phyloP scores from a whole-genome alignment of 2,329 filamentous ascomycete species.

The Fusarium nurragi region DNA sequence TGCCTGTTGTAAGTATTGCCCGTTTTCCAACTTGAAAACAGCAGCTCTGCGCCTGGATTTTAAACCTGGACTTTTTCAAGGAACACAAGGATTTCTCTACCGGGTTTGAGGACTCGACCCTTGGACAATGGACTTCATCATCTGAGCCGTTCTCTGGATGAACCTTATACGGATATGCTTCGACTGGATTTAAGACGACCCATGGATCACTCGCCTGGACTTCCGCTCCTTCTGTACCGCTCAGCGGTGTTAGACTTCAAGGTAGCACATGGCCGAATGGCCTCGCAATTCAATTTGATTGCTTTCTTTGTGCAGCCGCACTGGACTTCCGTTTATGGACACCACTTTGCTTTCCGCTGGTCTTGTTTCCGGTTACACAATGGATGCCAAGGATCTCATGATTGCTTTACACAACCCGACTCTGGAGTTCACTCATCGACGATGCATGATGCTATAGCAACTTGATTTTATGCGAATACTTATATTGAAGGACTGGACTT shows the following conservation, averaged over 20 bases:
- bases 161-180: slow-evolving; percentile 16
- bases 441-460: slow-evolving; percentile 34
- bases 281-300: slow-evolving; percentile 49
- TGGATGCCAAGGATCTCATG: slow-evolving; percentile 23
- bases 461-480: slow-evolving; percentile 33
- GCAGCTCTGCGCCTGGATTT: slow-evolving; percentile 36
- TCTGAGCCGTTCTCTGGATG: slow-evolving; percentile 17
- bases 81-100: slow-evolving; percentile 31
- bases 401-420: slow-evolving; percentile 23
- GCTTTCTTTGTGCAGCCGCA: slow-evolving; percentile 46
- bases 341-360: slow-evolving; percentile 11
- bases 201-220: slow-evolving; percentile 8
- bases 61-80: slow-evolving; percentile 35
- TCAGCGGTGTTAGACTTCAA: slow-evolving; percentile 20
- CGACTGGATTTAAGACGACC: slow-evolving; percentile 23
- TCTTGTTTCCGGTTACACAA: slow-evolving; percentile 15
- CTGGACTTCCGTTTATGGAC: slow-evolving; percentile 21
- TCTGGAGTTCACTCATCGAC: slow-evolving; percentile 13
- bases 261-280: slow-evolving; percentile 32
- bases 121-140: slow-evolving; percentile 12
- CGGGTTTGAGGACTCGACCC: slow-evolving; percentile 36
- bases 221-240: slow-evolving; percentile 25
- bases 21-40: slow-evolving; percentile 42
- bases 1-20: slow-evolving; percentile 53
- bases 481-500: slow-evolving; percentile 6